Evolutionary conservation across 768 basidiomycete genomes (phyloP), one percentile per base, ranked within the genome.

Genomic region (Panaeolus papilionaceus): DNA sequence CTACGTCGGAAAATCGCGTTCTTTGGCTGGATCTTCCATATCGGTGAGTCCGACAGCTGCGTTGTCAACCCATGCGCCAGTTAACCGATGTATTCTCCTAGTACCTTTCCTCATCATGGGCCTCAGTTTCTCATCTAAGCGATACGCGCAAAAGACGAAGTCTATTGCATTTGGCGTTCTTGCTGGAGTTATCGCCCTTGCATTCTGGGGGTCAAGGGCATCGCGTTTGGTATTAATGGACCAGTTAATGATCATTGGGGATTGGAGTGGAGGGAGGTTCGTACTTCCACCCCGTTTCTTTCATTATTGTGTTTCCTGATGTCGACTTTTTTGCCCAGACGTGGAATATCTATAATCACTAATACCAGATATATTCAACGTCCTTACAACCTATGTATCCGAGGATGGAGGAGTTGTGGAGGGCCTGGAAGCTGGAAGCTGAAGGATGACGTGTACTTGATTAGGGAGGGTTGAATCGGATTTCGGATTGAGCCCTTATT

Each of bases 101-200:
- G 96, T 92, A 26, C 97, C 98, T 1, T 99, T 98, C 90, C 81
- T 98, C 71, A 90, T 98, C 81, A 99, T 99, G 98, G 96, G 94
- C 20, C 23, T 23, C 23, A 23, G 23, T 73, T 98, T 99, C 81
- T 87, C 88, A 2, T 89, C 94, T 14, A 83, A 85, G 39, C 84
- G 88, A 11, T 82, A 92, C 67, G 84, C 86, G 11, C 79, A 81
- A 14, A 82, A 81, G 54, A 91, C 89, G 28, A 98, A 97, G 75
- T 76, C 79, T 45, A 89, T 93, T 64, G 81, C 84, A 61, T 99
- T 98, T 75, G 87, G 86, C 2, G 71, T 92, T 20, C 80, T 86
- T 61, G 84, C 88, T 0, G 82, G 82, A 28, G 66, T 81, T 23
- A 86, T 98, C 70, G 74, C 97, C 7, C 83, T 82, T 20, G 87